Conservation (phyloP, 208 protist species). For the Trypanosoma mega region DNA sequence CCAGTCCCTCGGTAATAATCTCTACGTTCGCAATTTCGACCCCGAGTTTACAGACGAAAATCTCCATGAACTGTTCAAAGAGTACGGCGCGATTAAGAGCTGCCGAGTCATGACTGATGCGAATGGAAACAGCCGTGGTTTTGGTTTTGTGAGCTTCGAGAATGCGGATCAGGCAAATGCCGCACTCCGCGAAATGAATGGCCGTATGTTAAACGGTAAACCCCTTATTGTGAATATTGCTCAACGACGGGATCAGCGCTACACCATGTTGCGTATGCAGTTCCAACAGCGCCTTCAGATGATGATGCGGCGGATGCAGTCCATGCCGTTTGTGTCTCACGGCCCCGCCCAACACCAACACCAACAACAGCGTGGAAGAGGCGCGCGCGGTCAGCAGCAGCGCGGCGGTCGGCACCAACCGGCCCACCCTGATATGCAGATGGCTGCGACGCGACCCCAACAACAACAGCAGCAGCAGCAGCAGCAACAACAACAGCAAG, state of each 20-base stretch:
- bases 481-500: slow-evolving; percentile 32
- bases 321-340: slow-evolving; percentile 32
- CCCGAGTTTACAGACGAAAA: slow-evolving; percentile 96
- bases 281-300: slow-evolving; percentile 90
- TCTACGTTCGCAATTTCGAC: slow-evolving; percentile 99
- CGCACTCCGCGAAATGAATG: slow-evolving; percentile 98
- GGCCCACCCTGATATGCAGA: slow-evolving; percentile 6
- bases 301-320: slow-evolving; percentile 80
- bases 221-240: slow-evolving; percentile 98
- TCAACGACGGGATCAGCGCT: slow-evolving; percentile 96
- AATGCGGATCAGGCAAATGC: slow-evolving; percentile 97
- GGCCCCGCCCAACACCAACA: slow-evolving; percentile 32
- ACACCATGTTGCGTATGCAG: slow-evolving; percentile 95
- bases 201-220: slow-evolving; percentile 95
- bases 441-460: slow-evolving; percentile 29
- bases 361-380: slow-evolving; percentile 17
- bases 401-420: slow-evolving; percentile 35
- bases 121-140: slow-evolving; percentile 95
- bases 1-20: slow-evolving; percentile 95
- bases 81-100: slow-evolving; percentile 98
- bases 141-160: slow-evolving; percentile 99
- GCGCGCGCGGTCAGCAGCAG: slow-evolving; percentile 24
- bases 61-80: slow-evolving; percentile 97
- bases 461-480: slow-evolving; percentile 34
- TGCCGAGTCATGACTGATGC: slow-evolving; percentile 95